Conservation (phyloP, 495 filamentous ascomycete genomes). For the Penicillium cinerascens region DNA sequence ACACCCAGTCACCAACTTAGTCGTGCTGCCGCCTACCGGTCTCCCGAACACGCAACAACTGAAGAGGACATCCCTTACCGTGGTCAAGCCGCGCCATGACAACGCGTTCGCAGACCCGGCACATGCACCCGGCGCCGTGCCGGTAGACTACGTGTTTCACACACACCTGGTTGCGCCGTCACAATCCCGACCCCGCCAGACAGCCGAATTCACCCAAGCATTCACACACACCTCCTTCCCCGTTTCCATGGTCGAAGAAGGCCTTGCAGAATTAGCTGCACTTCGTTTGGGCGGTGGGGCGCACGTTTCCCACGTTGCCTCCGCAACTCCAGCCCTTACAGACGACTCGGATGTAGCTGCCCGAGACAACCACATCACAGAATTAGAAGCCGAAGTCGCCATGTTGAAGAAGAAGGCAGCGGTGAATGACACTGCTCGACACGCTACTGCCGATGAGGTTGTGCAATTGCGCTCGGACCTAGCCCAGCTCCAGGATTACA, state of each 20-base stretch:
- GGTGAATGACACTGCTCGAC: conserved; percentile 38
- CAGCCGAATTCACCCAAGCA: conserved; percentile 44
- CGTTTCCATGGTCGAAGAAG: conserved; percentile 50
- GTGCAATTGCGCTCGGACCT: conserved; percentile 37
- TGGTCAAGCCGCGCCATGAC: conserved; percentile 69
- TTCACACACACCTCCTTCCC: conserved; percentile 54
- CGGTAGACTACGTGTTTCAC: conserved; percentile 64
- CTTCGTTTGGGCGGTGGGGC: conserved; percentile 23
- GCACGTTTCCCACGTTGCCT: conserved; percentile 10
- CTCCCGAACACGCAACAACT: conserved; percentile 44
- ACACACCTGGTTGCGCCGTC: conserved; percentile 52
- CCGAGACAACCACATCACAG: conserved; percentile 31
- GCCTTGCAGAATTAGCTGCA: conserved; percentile 49
- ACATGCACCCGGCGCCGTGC: conserved; percentile 49
- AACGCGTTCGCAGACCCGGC: conserved; percentile 38
- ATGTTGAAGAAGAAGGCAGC: conserved; percentile 39
- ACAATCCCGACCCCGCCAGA: conserved; percentile 7
- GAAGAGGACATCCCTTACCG: conserved; percentile 51
- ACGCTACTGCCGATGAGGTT: conserved; percentile 35
- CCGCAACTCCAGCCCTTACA: conserved; percentile 7
- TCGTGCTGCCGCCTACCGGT: conserved; percentile 60
- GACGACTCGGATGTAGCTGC: conserved; percentile 14
- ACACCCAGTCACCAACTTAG: conserved; percentile 74
- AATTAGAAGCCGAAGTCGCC: conserved; percentile 35
- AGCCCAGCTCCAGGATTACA: conserved; percentile 38